Conservation (phyloP, 1,284 basidiomycete genomes). For the Ustilago crameri region DNA sequence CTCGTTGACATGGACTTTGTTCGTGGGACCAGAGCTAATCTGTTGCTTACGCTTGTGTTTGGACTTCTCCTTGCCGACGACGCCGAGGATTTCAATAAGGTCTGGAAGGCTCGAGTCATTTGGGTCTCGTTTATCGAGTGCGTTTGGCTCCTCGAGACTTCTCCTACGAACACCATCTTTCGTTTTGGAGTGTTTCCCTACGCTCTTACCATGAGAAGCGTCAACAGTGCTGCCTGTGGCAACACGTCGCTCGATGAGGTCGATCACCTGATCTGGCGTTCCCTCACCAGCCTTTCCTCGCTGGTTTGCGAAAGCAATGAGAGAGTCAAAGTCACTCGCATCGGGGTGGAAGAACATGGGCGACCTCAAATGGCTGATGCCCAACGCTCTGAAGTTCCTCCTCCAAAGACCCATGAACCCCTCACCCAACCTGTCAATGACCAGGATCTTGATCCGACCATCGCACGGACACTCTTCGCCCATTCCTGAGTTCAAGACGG, state of each 20-base stretch:
- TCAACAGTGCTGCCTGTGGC: conserved; percentile 8
- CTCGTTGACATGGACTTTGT: conserved; percentile 65
- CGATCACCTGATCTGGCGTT: conserved; percentile 30
- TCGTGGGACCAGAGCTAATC: conserved; percentile 3
- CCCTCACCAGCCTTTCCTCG: conserved; percentile 29
- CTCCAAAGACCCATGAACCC: conserved; percentile 58
- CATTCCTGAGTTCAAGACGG: conserved; percentile 2
- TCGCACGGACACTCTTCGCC: conserved; percentile 24
- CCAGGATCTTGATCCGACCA: conserved; percentile 51
- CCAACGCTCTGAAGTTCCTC: conserved; percentile 45
- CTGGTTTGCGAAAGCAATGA: conserved; percentile 64
- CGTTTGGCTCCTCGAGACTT: background rate
- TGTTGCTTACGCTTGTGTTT: conserved; percentile 68
- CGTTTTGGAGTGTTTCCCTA: background rate
- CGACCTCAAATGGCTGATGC: conserved; percentile 64
- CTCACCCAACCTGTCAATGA: conserved; percentile 58
- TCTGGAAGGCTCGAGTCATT: conserved; percentile 36
- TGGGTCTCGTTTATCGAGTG: background rate
- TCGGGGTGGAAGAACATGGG: conserved; percentile 69
- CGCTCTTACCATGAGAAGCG: conserved; percentile 6
- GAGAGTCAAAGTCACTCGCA: conserved; percentile 66
- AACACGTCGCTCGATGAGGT: conserved; percentile 21
- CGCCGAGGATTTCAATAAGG: conserved; percentile 65
- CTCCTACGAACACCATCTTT: background rate
- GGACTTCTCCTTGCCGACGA: conserved; percentile 68